These are phyloP conservation scores for Triticum dicoccoides DNA, from an alignment of 176 grass and related monocot genomes.

Conservation along the genomic window DNA sequence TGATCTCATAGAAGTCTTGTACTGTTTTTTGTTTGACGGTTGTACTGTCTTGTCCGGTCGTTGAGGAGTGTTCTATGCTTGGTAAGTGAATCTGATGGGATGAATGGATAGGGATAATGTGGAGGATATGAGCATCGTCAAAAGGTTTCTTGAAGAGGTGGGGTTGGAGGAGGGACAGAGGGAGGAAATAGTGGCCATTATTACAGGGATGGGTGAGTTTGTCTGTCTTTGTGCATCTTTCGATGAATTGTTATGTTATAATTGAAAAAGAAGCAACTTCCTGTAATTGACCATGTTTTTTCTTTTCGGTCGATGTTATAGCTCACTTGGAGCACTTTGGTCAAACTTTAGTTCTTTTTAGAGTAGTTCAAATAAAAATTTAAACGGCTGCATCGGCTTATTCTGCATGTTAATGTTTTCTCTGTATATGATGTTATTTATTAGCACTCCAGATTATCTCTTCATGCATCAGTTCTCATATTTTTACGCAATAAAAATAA, in stretches of 20 bases:
- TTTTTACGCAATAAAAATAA: slow-evolving; percentile 8
- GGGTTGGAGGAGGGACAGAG: slow-evolving; percentile 51
- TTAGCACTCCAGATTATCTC: not conserved
- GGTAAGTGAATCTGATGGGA: slow-evolving; percentile 4
- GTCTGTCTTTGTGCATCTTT: not conserved
- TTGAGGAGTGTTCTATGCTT: not conserved
- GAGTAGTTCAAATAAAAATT: not conserved
- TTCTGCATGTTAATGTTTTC: not conserved
- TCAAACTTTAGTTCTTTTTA: not conserved
- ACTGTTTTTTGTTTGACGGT: not conserved
- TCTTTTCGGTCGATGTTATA: not conserved
- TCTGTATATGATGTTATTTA: slow-evolving; percentile 1
- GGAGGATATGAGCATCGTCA: slow-evolving; percentile 67
- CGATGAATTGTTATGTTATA: not conserved
- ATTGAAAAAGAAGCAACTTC: not conserved
- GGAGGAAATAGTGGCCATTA: slow-evolving; percentile 66
- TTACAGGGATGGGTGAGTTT: slow-evolving; percentile 84
- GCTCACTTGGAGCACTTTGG: not conserved
- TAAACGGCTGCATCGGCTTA: not conserved
- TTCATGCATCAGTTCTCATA: not conserved
- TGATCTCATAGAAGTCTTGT: not conserved
- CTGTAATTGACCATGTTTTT: not conserved
- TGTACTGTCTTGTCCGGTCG: not conserved
- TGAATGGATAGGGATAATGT: slow-evolving; percentile 48
- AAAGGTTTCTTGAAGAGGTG: slow-evolving; percentile 61